Base-by-base conservation (phyloP, 1,284 basidiomycete genomes). In the Tilletia caries region DNA sequence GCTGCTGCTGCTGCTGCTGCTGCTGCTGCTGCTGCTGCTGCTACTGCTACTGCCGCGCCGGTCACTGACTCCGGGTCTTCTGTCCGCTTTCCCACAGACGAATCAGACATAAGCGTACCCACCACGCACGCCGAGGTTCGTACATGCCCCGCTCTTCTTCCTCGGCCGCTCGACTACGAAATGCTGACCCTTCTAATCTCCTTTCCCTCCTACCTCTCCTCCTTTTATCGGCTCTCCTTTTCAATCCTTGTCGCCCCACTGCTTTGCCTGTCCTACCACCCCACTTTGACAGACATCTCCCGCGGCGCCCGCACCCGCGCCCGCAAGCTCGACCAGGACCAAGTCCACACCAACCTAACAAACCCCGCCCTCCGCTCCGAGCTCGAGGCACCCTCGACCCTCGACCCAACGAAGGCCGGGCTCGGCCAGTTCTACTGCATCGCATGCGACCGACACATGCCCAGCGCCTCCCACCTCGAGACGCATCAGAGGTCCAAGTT, bases 391-490 rank as follows among this genome's bases (percentile, higher is more conserved):
- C 81, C 81, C 20, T 72, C 72, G 12, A 73, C 76, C 68, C 73
- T 82, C 52, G 80, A 83, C 64, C 71, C 79, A 18, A 80, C 82
- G 66, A 79, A 79, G 70, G 75, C 81, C n/a, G 82, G 82, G 68
- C 75, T 83, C 64, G 82, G 82, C 44, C 76, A 79, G 29, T 82
- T 82, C 70, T 82, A 83, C 73, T 83, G 82, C 66, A 75, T 82
- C 41, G 76, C 79, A 52, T 83, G 82, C 72, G 82, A 83, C 62
- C 77, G 82, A 15, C 73, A 82, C 71, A 82, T 83, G 32, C 78
- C 80, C 48, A 73, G 71, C 44, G 70, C 73, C 32, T 77, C 77
- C 69, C 78, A 81, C 33, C 77, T 79, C 68, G 74, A 76, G 25
- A 75, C 73, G 27, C 82, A 83, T 70, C 69, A 75, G 34, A 68